Conservation (phyloP, 768 basidiomycete genomes). For the Piloderma croceum region DNA sequence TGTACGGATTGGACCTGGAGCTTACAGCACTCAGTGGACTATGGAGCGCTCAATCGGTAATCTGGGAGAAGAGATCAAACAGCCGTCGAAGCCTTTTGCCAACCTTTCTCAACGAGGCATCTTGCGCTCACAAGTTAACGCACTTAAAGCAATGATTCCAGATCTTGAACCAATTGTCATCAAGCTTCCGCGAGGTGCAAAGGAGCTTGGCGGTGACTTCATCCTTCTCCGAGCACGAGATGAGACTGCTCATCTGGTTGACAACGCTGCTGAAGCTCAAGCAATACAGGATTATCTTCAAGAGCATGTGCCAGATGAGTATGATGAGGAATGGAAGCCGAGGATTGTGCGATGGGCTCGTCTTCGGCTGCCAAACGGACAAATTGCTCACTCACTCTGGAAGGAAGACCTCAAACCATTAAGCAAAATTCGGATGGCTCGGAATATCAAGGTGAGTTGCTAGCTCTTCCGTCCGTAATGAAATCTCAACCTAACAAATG, state of each 20-base stretch:
- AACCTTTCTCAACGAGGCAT: constrained; percentile 24
- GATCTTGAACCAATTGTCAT: constrained; percentile 4
- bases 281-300: neutral
- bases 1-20: constrained; percentile 15
- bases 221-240: constrained; percentile 8
- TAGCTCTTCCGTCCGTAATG: neutral
- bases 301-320: neutral
- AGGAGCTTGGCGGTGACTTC: constrained; percentile 13
- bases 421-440: constrained; percentile 18
- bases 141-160: constrained; percentile 11
- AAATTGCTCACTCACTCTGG: constrained; percentile 18
- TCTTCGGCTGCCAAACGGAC: constrained; percentile 15
- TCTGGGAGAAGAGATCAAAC: constrained; percentile 21
- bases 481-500: neutral
- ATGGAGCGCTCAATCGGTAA: constrained; percentile 25
- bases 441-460: constrained; percentile 34
- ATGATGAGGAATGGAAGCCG: constrained; percentile 6
- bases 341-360: constrained; percentile 14
- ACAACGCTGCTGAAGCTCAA: constrained; percentile 3
- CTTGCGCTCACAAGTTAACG: constrained; percentile 13
- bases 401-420: constrained; percentile 12
- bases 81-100: constrained; percentile 17
- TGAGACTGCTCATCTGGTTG: constrained; percentile 1
- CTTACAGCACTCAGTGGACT: constrained; percentile 23
- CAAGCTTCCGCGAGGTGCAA: neutral